Evolutionary conservation across 148 eudicot species (phyloP), one percentile per base, ranked within the genome.

Genomic region (Rhododendron griersonianum): DNA sequence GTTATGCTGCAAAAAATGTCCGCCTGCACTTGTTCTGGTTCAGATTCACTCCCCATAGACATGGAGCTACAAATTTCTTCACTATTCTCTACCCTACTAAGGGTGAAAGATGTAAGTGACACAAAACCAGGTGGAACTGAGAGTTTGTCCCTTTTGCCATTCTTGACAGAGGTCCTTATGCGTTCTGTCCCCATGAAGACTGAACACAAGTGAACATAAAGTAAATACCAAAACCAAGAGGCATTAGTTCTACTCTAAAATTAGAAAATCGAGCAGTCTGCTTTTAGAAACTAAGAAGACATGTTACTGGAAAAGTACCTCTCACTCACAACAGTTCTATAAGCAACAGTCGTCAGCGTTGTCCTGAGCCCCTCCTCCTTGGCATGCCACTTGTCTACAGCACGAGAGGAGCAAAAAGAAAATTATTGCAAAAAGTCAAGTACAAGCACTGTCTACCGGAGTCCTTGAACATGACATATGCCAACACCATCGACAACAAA

Each of bases 111-210:
- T 71, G 96, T 83, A 25, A 87, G 92, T 44, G 95, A 91, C 30
- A 83, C 88, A 90, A 91, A 94, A 47, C 93, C 93, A 61, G 95
- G 94, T 57, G 92, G 93, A 85, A 48, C 90, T 53, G 87, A 80
- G 3, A 88, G 84, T n/a, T 87, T 87, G 21, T 84, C 87, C 73
- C 55, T 87, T 51, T 28, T 67, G 81, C 83, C 82, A 48, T 85
- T 63, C 44, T 65, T 78, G 75, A n/a, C 44, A 74, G 18, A 30
- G 33, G 61, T 78, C 48, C 47, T 75, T 59, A 23, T 55, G 74
- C 59, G 69, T 83, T 88, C 82, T 53, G 89, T 82, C 86, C 76
- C 90, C 92, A 92, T 91, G 47, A 83, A 47, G 61, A 41, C 92
- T 89, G 85, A 37, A 90, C 74, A 87, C 67, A 75, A 59, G 41